Base-by-base conservation (phyloP, 2,329 filamentous ascomycete genomes). In the Purpureocillium lavendulum region DNA sequence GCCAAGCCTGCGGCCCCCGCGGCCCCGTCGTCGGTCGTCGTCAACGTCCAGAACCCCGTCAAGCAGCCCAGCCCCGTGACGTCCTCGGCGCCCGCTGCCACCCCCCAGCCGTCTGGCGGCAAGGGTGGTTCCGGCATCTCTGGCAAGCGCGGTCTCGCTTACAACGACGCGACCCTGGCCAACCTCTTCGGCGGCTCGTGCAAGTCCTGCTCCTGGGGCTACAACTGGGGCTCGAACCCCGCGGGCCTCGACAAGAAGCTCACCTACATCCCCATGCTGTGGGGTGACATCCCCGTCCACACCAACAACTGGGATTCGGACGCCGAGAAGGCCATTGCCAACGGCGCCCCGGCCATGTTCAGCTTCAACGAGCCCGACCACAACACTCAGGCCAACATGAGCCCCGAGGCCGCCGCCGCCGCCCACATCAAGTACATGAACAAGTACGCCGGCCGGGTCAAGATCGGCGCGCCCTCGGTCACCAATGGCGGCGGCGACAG, bases 301-400 rank as follows among this genome's bases (percentile, higher is more conserved):
- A 67, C 67, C 40, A 40, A 49, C 39, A 55, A 53, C 50, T 86
- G 80, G 78, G 49, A 53, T 26, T 35, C 44, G 12, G 67, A 72
- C 45, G 77, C 70, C 33, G 56, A 69, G 38, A 54, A 59, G 13
- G 74, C 75, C 45, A 70, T 84, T 45, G 50, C 58, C 38, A 56
- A 56, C 11, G 81, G 80, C 40, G 62, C 71, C 47, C 71, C 67
- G 45, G 66, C 70, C 50, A 58, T 85, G 40, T 70, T 85, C 53
- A 70, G 71, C 58, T 84, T 84, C 73, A 87, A 87, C 70, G 82
- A 87, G 69, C 78, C 78, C 35, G 82, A 87, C 58, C 70, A 72
- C 46, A 48, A 49, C 12, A 55, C 55, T n/a, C 80, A 85, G 63
- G 65, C 77, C 50, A 75, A 80, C 65, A 56, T 82, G 56, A 57